Evolutionary conservation across 2,329 filamentous ascomycete species (phyloP), one percentile per base, ranked within the genome.

Genomic region (Fusarium sacchari): DNA sequence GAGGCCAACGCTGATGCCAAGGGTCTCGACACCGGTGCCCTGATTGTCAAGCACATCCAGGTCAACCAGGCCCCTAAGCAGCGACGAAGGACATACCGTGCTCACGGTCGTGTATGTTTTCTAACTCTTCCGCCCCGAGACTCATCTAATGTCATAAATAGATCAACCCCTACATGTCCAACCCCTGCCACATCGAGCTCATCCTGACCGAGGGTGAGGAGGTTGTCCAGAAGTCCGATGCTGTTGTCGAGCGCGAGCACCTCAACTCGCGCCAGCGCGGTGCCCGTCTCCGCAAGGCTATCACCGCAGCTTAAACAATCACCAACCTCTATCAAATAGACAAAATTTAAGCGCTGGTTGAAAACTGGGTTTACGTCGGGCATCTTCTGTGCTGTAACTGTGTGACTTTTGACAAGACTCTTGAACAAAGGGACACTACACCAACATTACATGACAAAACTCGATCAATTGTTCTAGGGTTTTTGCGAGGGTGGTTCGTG

Each of bases 91-190:
- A 99, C 96, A 84, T 99, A 99, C 94, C 95, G 96, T 92, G 97
- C 97, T 78, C 96, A 99, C 91, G 96, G 96, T 92, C 95, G 96
- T 90, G 96, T 98, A 97, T 82, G 95, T 94, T 81, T 43, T 57
- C 60, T 32, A 55, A 42, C 28, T 28, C 7, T 26, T 20, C 34
- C 34, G 18, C 43, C 17, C 20, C 22, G 14, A 46, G n/a, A 46
- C 13, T 36, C 42, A 22, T 56, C 75, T 70, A 63, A 78, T 53
- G 20, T 40, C n/a, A n/a, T 37, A 8, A 3, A 12, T 24, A 98
- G 95, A 99, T 99, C 90, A 99, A 99, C 93, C 96, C 96, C 76
- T 99, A 98, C 92, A 98, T 99, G 97, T 98, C 95, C 80, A 97
- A 97, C 92, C 96, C 96, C 80, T 99, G 96, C 94, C 96, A 99